These are phyloP conservation scores for Mycosphaerelloides madeirae DNA, from an alignment of 2,329 filamentous ascomycete species.

Conservation along the genomic window DNA sequence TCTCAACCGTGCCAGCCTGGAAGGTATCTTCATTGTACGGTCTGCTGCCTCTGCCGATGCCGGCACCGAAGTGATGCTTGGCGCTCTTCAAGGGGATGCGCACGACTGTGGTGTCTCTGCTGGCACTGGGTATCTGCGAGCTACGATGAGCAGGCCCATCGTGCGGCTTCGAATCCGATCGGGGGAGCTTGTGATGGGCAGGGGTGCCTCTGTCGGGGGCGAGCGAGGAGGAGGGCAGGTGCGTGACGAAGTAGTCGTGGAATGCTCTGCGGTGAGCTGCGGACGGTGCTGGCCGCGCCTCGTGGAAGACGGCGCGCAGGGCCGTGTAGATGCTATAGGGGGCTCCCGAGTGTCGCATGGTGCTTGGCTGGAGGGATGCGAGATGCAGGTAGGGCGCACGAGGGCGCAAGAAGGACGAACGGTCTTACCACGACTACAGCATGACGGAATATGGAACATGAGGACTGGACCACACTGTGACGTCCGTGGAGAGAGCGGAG, in stretches of 20 bases:
- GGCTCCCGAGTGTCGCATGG: constrained; percentile 26
- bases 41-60: constrained; percentile 72
- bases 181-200: constrained; percentile 79
- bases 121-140: constrained; percentile 30
- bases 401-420: constrained; percentile 6
- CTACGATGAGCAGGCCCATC: constrained; percentile 35
- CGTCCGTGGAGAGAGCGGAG: too few relatives aligned
- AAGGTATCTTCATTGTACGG: constrained; percentile 91
- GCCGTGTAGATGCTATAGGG: constrained; percentile 29
- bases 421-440: not conserved
- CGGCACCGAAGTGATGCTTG: constrained; percentile 90
- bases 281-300: constrained; percentile 8
- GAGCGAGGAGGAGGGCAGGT: constrained; percentile 86
- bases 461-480: too few relatives aligned
- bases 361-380: not conserved
- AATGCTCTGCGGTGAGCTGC: constrained; percentile 49
- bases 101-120: constrained; percentile 81
- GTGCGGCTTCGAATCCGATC: constrained; percentile 78
- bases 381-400: constrained; percentile 7
- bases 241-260: constrained; percentile 96
- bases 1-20: constrained; percentile 87
- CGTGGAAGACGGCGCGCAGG: constrained; percentile 24
- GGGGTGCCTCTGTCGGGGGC: constrained; percentile 63
- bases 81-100: constrained; percentile 89
- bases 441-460: not conserved